Evolutionary conservation across 768 basidiomycete genomes (phyloP), one percentile per base, ranked within the genome.

Genomic region (Nidularia pulvinata): DNA sequence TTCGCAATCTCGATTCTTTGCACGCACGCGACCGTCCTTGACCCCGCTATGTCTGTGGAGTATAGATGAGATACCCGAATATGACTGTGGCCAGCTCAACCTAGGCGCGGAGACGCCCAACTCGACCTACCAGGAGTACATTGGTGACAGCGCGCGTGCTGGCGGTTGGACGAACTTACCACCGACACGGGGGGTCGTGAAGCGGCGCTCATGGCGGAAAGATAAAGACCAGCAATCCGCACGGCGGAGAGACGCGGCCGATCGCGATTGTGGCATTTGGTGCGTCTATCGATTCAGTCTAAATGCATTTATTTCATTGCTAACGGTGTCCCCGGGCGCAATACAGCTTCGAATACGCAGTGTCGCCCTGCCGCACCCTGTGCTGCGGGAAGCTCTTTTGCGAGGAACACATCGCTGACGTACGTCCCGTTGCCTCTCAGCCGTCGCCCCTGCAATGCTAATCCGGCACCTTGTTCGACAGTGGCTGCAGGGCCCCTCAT

Each of bases 201-300:
- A 14, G 45, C n/a, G 22, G 45, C 10, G 22, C 25, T 30, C 45
- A 46, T 11, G 13, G 45, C 45, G 45, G 22, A 30, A 11, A 22
- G 10, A 57, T 49, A 63, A 53, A 46, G 45, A 25, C 11, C 45
- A 10, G 45, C 45, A 48, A 50, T 25, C 25, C 25, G 25, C 25
- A 25, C 25, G 25, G 25, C 25, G 1, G 43, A 49, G 43, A 25
- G 22, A 49, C 51, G 33, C 50, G 2, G 50, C 50, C 3, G 59
- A 60, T 56, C 37, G 59, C 13, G 61, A 62, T 50, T 62, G 61
- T 55, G 61, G 61, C 1, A 62, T 62, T n/a, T 62, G 59, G 61
- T 62, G 35, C 14, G 58, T 51, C 25, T 33, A 39, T 46, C 9
- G 45, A 2, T 46, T 6, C 22, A 14, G 10, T 46, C 45, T 5